phyloP scores from a whole-genome alignment of 768 basidiomycete species.

The Mycena venus region DNA sequence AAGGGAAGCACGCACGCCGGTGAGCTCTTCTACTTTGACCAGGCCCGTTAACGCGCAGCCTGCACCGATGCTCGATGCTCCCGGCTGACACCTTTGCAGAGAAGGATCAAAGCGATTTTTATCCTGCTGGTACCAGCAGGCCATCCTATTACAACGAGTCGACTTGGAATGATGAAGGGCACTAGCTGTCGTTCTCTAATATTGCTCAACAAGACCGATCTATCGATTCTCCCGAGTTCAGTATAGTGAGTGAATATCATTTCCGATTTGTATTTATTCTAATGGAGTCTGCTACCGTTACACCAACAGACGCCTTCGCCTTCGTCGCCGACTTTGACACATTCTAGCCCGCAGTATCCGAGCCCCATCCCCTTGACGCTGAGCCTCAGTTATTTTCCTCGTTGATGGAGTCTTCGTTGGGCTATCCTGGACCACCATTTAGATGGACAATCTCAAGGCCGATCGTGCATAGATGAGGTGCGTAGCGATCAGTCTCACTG shows the following conservation, averaged over 20 bases:
- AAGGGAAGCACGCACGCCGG: not conserved
- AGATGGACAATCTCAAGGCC: constrained; percentile 27
- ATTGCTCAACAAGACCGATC: constrained; percentile 31
- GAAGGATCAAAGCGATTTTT: constrained; percentile 1
- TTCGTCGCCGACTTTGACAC: constrained; percentile 17
- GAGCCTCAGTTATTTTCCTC: constrained; percentile 71
- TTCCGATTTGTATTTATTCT: not conserved
- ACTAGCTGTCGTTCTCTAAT: constrained; percentile 27
- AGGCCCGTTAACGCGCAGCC: constrained; percentile 30
- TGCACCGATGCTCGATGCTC: constrained; percentile 59
- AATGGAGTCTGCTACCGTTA: not conserved
- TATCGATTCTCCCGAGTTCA: constrained; percentile 25
- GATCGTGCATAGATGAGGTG: constrained; percentile 23
- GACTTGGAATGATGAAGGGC: constrained; percentile 22
- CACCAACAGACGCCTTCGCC: constrained; percentile 15
- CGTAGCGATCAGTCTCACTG: not conserved
- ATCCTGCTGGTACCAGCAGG: not conserved
- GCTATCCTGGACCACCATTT: constrained; percentile 63
- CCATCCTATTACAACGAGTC: constrained; percentile 2
- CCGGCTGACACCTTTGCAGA: constrained; percentile 50
- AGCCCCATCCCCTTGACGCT: constrained; percentile 68
- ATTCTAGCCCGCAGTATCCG: constrained; percentile 35
- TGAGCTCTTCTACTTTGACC: constrained; percentile 30
- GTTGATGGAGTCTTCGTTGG: constrained; percentile 68
- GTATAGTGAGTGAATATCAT: constrained; percentile 4